These are phyloP conservation scores for Akanthomyces lecanii DNA, from an alignment of 2,329 filamentous ascomycete genomes.

Conservation along the genomic window DNA sequence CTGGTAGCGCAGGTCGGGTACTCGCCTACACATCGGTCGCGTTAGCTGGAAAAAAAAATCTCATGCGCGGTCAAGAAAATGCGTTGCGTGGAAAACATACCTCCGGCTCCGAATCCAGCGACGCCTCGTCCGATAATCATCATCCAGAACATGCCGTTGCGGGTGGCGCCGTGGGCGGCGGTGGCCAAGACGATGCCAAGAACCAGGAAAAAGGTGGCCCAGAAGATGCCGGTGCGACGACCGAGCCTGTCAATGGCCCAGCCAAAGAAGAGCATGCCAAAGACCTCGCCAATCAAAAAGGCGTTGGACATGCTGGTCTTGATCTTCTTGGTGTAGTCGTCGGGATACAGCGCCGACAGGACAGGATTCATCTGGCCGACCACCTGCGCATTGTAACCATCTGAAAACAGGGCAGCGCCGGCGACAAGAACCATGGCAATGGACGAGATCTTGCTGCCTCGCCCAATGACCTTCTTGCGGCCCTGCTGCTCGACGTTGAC, in stretches of 20 bases:
- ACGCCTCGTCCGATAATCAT: conserved; percentile 45
- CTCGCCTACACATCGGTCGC: conserved; percentile 22
- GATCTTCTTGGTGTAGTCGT: conserved; percentile 30
- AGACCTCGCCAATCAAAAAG: conserved; percentile 37
- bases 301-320: conserved; percentile 38
- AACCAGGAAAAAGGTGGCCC: conserved; percentile 43
- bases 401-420: conserved; percentile 30
- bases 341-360: conserved; percentile 28
- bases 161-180: conserved; percentile 38
- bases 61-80: neutral
- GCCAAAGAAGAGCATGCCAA: conserved; percentile 38
- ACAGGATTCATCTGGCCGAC: conserved; percentile 33
- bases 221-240: conserved; percentile 41
- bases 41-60: conserved; percentile 1
- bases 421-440: conserved; percentile 25
- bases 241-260: conserved; percentile 43
- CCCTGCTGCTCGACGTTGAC: neutral
- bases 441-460: neutral
- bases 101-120: conserved; percentile 42
- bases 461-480: neutral
- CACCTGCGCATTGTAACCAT: conserved; percentile 33
- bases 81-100: conserved; percentile 19
- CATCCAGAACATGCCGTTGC: conserved; percentile 47
- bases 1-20: conserved; percentile 28
- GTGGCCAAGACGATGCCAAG: conserved; percentile 42